Base-by-base conservation (phyloP, 2,329 filamentous ascomycete genomes). In the Penicillium brevicompactum region DNA sequence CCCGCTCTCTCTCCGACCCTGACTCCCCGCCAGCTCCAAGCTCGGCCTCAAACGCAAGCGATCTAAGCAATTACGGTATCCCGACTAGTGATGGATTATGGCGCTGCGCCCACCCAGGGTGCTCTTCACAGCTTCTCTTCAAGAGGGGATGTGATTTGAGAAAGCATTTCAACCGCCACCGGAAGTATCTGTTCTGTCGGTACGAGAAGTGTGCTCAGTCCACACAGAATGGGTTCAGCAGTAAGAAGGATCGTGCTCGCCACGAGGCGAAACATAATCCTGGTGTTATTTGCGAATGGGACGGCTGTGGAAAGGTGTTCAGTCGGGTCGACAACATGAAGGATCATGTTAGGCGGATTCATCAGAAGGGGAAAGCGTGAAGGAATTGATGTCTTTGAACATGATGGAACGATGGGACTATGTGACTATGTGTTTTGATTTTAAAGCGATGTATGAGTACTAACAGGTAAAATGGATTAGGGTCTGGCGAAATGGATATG, bases 191-290 rank as follows among this genome's bases (percentile, higher is more conserved):
- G 50, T 86, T 84, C 68, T 87, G 84, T 68, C 80, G 83, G 4
- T 77, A 84, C 55, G 75, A 80, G 46, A 82, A 82, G 11, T 87
- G 84, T 65, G 81, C 83, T 11, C 82, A 86, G 62, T 75, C 82
- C 7, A 76, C 73, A 2, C 78, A 79, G 34, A 82, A 82, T 31
- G 84, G 84, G 0, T 87, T 86, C 66, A 85, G 82, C 6, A 84
- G 82, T 64, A 85, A 85, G 66, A 87, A 87, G 63, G 84, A 87
- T 59, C 79, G 84, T 18, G 80, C 82, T 24, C 73, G 84, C 38
- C 84, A 87, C 59, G 84, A 86, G 67, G 83, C 84, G 42, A 86
- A 84, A 66, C 84, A 87, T 67, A 84, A 85, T 59, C 83, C 84
- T 2, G 79, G 78, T n/a, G 80, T 87, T 49, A 64, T 78, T 37